Evolutionary conservation across 192 early-diverging fungal species (phyloP), one percentile per base, ranked within the genome.

Genomic region (Polychytrium aggregatum): DNA sequence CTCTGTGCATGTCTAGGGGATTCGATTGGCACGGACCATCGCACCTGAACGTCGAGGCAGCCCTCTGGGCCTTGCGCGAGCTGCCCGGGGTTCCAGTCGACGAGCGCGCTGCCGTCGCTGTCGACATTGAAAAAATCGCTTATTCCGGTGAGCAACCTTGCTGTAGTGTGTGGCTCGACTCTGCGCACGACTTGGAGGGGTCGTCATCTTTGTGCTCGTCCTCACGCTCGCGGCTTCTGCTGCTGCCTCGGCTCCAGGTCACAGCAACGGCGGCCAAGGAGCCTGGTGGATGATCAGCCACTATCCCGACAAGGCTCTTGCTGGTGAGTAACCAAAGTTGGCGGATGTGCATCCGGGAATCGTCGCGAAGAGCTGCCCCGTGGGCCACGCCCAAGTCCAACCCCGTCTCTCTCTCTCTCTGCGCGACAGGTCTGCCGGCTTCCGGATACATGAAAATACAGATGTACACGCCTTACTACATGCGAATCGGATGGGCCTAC

Each of bases 1-100:
- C n/a, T n/a, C n/a, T n/a, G n/a, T n/a, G n/a, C n/a, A n/a, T n/a
- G n/a, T 30, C 14, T 39, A 75, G 76, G 83, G 83, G 83, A 3
- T 86, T 76, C 42, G 84, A 86, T 51, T 86, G 84, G 84, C 84
- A 86, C 51, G 84, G 85, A 1, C 71, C 82, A 8, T 82, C 79
- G 17, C 63, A 65, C 38, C 57, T 60, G 27, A 84, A 86, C 50
- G 62, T 79, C 18, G 62, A 81, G 21, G 43, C 52, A 37, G 71
- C 82, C 8, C 48, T 86, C 10, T 57, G 70, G 29, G 62, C 63
- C 24, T 56, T 85, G 1, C 52, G 44, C 16, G 42, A 57, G 24
- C 42, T 75, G 16, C 72, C 78, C 13, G 80, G 80, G 16, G 72
- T 79, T 11, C 79, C 72, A 6, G 41, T 50, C 4, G 21, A 53